Conservation (phyloP, 2,329 filamentous ascomycete genomes). For the Fusarium keratoplasticum region DNA sequence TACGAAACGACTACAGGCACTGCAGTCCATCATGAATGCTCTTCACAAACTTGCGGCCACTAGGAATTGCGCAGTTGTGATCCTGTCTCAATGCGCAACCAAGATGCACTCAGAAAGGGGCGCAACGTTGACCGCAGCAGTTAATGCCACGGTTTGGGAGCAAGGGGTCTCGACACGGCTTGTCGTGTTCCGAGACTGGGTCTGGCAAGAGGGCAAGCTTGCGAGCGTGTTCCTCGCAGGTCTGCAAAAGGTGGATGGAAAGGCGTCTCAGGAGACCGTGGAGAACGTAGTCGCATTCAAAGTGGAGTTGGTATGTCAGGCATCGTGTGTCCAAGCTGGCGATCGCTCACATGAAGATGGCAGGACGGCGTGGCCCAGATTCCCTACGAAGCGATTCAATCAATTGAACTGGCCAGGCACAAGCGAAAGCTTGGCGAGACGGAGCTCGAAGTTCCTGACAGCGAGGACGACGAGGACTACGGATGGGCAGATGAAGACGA, state of each 20-base stretch:
- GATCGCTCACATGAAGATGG: conserved; percentile 38
- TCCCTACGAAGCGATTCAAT: conserved; percentile 55
- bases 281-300: conserved; percentile 62
- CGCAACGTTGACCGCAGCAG: conserved; percentile 78
- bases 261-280: conserved; percentile 53
- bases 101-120: conserved; percentile 75
- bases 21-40: conserved; percentile 74
- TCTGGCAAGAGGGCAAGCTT: conserved; percentile 59
- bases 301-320: conserved; percentile 57
- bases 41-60: conserved; percentile 81
- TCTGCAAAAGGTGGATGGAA: conserved; percentile 73
- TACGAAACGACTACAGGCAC: conserved; percentile 60
- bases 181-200: conserved; percentile 84
- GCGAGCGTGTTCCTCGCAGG: conserved; percentile 69
- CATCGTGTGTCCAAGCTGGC: conserved; percentile 24
- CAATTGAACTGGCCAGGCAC: conserved; percentile 50
- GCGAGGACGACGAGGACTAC: conserved; percentile 76
- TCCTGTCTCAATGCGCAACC: conserved; percentile 86
- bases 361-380: conserved; percentile 59
- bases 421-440: conserved; percentile 75
- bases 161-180: conserved; percentile 78
- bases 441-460: conserved; percentile 70
- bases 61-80: conserved; percentile 77
- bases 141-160: conserved; percentile 85
- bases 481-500: conserved; percentile 78